Evolutionary conservation across 176 grass and related monocot genomes (phyloP).

Genomic region (Carex myosuroides): DNA sequence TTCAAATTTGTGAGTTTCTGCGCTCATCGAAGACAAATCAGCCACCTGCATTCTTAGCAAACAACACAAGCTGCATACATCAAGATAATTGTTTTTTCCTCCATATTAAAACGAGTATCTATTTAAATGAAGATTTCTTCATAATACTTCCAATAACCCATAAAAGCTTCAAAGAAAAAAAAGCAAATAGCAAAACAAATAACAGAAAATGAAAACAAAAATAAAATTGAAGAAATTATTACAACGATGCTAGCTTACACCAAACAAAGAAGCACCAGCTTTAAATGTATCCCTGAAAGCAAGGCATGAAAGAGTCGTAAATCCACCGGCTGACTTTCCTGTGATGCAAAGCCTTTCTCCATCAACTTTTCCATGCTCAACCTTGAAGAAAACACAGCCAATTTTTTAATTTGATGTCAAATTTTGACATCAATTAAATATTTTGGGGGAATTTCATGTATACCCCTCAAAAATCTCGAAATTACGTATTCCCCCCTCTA

Average conservation of each 20-base stretch:
- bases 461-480: too few relatives aligned
- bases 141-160: not conserved
- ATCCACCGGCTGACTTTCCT: slow-evolving; percentile 79
- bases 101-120: not conserved
- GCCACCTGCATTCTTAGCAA: slow-evolving; percentile 46
- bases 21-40: slow-evolving; percentile 54
- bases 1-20: slow-evolving; percentile 67
- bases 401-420: not conserved
- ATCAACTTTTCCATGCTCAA: slow-evolving; percentile 70
- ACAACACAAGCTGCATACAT: not conserved
- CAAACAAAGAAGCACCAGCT: slow-evolving; percentile 89
- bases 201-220: not conserved
- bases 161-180: not conserved
- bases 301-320: slow-evolving; percentile 78
- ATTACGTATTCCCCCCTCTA: too few relatives aligned
- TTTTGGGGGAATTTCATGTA: too few relatives aligned
- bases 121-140: not conserved
- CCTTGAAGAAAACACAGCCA: slow-evolving; percentile 38
- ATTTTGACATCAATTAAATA: not conserved
- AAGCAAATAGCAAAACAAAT: not conserved
- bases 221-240: not conserved
- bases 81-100: not conserved
- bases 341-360: slow-evolving; percentile 75
- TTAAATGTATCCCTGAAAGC: slow-evolving; percentile 86
- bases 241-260: slow-evolving; percentile 44